Evolutionary conservation across 805 yeast genomes (phyloP).

Genomic region (Wickerhamiella spandovensis): DNA sequence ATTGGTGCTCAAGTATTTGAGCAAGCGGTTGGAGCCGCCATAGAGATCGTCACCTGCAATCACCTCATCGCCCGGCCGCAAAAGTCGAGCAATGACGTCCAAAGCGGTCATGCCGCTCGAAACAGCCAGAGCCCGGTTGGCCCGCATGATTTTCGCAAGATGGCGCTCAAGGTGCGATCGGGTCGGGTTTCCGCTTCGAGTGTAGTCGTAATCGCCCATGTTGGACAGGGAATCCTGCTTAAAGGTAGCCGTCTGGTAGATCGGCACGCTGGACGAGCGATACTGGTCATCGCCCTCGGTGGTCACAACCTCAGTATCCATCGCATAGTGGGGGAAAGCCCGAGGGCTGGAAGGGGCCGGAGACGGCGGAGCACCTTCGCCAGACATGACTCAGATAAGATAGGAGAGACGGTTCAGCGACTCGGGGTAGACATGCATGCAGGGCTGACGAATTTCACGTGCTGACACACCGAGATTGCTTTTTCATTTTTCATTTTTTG

Average conservation of each 20-base stretch:
- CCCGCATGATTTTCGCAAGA: conserved; percentile 58
- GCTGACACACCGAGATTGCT: too few relatives aligned
- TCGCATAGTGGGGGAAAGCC: conserved; percentile 29
- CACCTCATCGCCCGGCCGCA: conserved; percentile 75
- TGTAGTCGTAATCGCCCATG: conserved; percentile 74
- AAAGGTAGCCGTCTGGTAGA: conserved; percentile 91
- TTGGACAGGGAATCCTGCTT: conserved; percentile 60
- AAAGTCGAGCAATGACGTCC: conserved; percentile 66
- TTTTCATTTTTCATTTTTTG: too few relatives aligned
- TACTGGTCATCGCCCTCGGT: conserved; percentile 52
- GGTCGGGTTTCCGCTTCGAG: conserved; percentile 91
- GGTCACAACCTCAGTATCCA: conserved; percentile 61
- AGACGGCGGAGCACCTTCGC: conserved; percentile 21
- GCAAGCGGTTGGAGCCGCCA: conserved; percentile 84
- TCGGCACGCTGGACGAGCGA: conserved; percentile 73
- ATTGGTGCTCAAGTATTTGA: conserved; percentile 54
- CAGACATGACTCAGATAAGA: neutral
- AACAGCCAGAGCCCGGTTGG: conserved; percentile 67
- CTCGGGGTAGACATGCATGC: neutral
- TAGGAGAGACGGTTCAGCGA: neutral
- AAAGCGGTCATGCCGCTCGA: conserved; percentile 88
- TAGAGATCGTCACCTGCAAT: conserved; percentile 90
- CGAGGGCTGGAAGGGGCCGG: conserved; percentile 27
- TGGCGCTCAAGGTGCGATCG: conserved; percentile 69
- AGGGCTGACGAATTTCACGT: too few relatives aligned